These are phyloP conservation scores for Vinca minor DNA, from an alignment of 257 asterid genomes.

Conservation along the genomic window DNA sequence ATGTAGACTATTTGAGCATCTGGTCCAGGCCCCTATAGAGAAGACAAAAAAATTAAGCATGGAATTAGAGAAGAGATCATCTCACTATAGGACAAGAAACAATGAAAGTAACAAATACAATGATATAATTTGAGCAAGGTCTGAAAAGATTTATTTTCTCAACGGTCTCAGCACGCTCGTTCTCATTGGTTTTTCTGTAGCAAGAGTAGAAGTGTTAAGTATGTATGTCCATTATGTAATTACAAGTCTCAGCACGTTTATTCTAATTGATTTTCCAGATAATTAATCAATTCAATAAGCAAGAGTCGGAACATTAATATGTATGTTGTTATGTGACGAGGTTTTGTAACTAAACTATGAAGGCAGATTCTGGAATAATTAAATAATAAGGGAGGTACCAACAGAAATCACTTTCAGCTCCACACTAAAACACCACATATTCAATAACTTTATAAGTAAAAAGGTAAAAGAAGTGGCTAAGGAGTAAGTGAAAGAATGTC, in stretches of 20 bases:
- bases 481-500: neutral
- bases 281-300: neutral
- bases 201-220: no score
- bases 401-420: neutral
- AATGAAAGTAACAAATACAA: neutral
- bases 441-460: no score
- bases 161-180: neutral
- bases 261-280: no score
- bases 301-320: neutral
- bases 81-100: slow-evolving; percentile 3
- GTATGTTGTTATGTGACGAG: no score
- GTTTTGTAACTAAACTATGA: no score
- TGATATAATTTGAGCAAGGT: neutral
- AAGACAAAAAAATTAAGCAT: slow-evolving; percentile 7
- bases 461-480: neutral
- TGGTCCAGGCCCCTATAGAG: slow-evolving; percentile 76
- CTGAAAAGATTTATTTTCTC: no score
- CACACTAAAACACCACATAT: no score
- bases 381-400: neutral
- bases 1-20: slow-evolving; percentile 93
- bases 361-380: neutral
- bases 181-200: neutral
- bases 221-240: no score
- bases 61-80: neutral
- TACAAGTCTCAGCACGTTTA: no score